Conservation (phyloP, 495 filamentous ascomycete species). For the Chaetomidium leptoderma region DNA sequence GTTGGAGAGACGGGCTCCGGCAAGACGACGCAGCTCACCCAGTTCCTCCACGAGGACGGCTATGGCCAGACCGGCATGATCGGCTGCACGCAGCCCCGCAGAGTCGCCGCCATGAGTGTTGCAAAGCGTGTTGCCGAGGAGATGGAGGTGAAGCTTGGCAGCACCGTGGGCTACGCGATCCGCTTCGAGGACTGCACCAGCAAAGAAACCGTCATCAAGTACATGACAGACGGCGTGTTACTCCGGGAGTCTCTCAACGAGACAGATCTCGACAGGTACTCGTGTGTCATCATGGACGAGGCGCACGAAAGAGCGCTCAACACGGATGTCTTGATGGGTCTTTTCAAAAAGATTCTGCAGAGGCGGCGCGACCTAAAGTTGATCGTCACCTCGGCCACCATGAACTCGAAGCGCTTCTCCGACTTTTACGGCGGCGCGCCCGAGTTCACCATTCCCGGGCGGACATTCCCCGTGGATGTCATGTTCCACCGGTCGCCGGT, state of each 20-base stretch:
- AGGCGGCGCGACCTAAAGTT: conserved; percentile 87
- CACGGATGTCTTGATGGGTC: conserved; percentile 94
- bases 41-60: conserved; percentile 91
- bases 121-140: conserved; percentile 98
- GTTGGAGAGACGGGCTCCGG: conserved; percentile 96
- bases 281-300: conserved; percentile 99
- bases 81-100: conserved; percentile 89
- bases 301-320: conserved; percentile 96
- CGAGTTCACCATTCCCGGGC: conserved; percentile 92
- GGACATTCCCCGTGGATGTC: conserved; percentile 95
- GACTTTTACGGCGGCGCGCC: conserved; percentile 97
- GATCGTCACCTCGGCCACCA: conserved; percentile 97
- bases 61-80: conserved; percentile 85
- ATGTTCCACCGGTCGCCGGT: conserved; percentile 94
- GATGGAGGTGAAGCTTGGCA: conserved; percentile 94
- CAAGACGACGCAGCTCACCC: conserved; percentile 94
- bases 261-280: conserved; percentile 90
- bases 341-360: conserved; percentile 94
- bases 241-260: conserved; percentile 90
- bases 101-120: conserved; percentile 98
- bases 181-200: conserved; percentile 98
- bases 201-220: conserved; percentile 92
- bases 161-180: conserved; percentile 91
- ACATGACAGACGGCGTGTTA: conserved; percentile 98
- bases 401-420: conserved; percentile 96